Base-by-base conservation (phyloP, 805 yeast species). In the Tetrapisispora arboricola region DNA sequence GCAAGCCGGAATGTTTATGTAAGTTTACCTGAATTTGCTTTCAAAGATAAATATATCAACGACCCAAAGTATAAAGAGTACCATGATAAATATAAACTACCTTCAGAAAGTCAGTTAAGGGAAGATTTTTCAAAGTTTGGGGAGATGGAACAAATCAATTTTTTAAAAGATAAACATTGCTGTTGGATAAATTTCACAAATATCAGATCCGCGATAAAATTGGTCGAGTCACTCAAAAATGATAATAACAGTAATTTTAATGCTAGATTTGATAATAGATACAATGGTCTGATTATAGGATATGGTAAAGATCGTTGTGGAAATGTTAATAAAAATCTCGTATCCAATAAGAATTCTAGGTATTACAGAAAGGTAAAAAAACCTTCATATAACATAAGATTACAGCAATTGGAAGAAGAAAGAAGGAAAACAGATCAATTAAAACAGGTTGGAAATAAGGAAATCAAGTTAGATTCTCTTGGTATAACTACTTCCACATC, bases 271-370 rank as follows among this genome's bases (percentile, higher is more conserved):
- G 60, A 64, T 44, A 60, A 68, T 25, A 70, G 68, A 48, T 83
- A 82, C 51, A 51, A 51, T 32, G 64, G 68, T 4, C 74, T 76
- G 49, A 75, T 76, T 44, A 75, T 83, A 34, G 73, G 75, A 38
- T 83, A 71, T 60, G 94, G 86, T 35, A 80, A 80, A 51, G 94
- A 83, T 60, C 69, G 94, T 54, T 83, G 94, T 64, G 94, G 82
- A 3, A 81, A 81, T 53, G 50, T 58, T 3, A 60, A 60, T 33
- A 60, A 55, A 43, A 59, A 57, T 36, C 36, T 59, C 31, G 48
- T 57, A 4, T 48, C 84, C 73, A 25, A 80, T 77, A 44, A 81
- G 73, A 63, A 52, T 56, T 41, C 70, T 51, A 54, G 64, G 54
- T 50, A 48, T 34, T 49, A 62, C 56, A 58, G 70, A 60, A 56